phyloP scores from a whole-genome alignment of 1,139 yeast species.

The Candida freyschussii region DNA sequence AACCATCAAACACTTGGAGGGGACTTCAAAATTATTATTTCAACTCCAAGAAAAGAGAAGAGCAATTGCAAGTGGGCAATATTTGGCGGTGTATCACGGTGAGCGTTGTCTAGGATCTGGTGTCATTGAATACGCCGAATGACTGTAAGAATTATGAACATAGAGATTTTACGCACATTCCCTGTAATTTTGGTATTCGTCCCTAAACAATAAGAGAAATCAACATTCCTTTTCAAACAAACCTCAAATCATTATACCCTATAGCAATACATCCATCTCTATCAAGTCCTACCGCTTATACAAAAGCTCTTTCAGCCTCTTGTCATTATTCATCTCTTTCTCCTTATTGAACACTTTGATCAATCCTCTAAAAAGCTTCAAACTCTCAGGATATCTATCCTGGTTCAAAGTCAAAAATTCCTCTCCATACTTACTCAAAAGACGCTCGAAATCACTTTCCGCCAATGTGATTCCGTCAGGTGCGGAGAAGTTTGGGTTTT shows the following conservation, averaged over 20 bases:
- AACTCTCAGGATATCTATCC: slow-evolving; percentile 10
- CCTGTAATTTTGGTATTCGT: neutral
- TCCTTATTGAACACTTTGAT: slow-evolving; percentile 7
- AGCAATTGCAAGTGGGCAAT: slow-evolving; percentile 92
- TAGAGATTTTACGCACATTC: no score
- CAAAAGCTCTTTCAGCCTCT: slow-evolving; percentile 12
- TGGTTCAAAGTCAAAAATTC: slow-evolving; percentile 9
- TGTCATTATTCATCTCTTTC: slow-evolving; percentile 6
- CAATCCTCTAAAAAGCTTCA: slow-evolving; percentile 7
- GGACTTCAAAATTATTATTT: slow-evolving; percentile 27
- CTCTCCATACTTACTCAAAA: slow-evolving; percentile 10
- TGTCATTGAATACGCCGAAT: slow-evolving; percentile 31
- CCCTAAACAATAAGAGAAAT: neutral
- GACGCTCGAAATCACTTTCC: slow-evolving; percentile 11
- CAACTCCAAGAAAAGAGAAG: slow-evolving; percentile 42
- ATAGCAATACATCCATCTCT: no score
- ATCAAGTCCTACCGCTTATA: slow-evolving; percentile 4
- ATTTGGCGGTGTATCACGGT: slow-evolving; percentile 63
- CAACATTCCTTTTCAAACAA: neutral
- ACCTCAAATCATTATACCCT: no score
- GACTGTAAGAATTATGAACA: neutral
- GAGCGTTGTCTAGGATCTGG: slow-evolving; percentile 81
- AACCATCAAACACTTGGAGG: slow-evolving; percentile 8
- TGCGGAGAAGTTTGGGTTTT: neutral
- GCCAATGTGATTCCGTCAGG: slow-evolving; percentile 1